These are phyloP conservation scores for Rhipidocladum racemiflorum DNA, from an alignment of 176 grass and related monocot species.

Conservation along the genomic window DNA sequence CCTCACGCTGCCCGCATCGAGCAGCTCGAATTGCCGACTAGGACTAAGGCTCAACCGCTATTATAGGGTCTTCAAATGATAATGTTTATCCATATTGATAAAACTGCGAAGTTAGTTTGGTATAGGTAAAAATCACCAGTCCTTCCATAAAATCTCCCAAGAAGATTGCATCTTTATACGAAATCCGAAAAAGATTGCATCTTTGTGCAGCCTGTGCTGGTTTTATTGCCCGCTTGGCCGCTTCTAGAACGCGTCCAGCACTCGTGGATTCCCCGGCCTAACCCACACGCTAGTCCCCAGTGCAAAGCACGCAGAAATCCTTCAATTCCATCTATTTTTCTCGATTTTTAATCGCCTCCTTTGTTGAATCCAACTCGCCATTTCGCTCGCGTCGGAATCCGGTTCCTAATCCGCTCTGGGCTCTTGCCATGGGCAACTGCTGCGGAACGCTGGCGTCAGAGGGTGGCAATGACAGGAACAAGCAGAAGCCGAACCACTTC, in stretches of 20 bases:
- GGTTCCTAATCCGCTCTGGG: neutral
- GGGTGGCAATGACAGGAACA: slow-evolving; percentile 19
- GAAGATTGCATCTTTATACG: neutral
- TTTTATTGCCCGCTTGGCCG: neutral
- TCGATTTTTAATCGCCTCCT: neutral
- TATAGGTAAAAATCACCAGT: neutral
- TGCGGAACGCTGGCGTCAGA: slow-evolving; percentile 42
- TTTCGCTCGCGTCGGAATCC: neutral
- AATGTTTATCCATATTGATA: no score
- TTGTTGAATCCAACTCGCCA: slow-evolving; percentile 20
- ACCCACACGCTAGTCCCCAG: slow-evolving; percentile 25
- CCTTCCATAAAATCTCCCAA: neutral
- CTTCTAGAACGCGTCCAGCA: slow-evolving; percentile 41
- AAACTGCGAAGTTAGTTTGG: no score
- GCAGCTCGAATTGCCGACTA: no score
- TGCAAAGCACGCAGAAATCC: slow-evolving; percentile 21
- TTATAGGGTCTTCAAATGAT: no score
- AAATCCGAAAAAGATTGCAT: slow-evolving; percentile 7
- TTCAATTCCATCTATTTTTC: neutral
- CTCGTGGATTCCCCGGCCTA: slow-evolving; percentile 35
- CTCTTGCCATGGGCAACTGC: slow-evolving; percentile 61
- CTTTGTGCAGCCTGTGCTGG: neutral
- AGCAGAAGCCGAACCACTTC: slow-evolving; percentile 42
- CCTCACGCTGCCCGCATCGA: no score
- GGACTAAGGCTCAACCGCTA: no score